These are phyloP conservation scores for Syncephalastrum racemosum DNA, from an alignment of 371 early-diverging fungal genomes.

Conservation along the genomic window DNA sequence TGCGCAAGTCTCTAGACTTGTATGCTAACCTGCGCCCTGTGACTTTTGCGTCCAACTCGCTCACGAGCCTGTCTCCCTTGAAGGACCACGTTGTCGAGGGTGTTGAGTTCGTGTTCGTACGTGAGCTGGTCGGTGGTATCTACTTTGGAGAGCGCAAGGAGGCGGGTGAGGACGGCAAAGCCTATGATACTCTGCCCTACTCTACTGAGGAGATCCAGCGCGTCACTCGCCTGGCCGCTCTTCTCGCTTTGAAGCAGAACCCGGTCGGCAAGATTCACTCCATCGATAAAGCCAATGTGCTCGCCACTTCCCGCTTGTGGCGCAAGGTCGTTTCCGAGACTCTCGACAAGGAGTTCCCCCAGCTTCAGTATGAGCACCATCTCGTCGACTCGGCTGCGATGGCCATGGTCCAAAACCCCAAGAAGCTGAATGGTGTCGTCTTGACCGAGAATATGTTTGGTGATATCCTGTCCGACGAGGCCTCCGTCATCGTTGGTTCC, in stretches of 20 bases:
- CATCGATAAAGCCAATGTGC: slow-evolving; percentile 97
- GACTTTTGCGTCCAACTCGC: slow-evolving; percentile 85
- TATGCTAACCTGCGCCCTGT: slow-evolving; percentile 96
- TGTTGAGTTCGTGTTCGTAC: slow-evolving; percentile 87
- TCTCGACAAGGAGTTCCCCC: slow-evolving; percentile 84
- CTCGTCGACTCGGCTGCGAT: slow-evolving; percentile 96
- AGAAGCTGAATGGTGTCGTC: slow-evolving; percentile 88
- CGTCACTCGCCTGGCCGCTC: slow-evolving; percentile 90
- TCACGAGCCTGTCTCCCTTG: slow-evolving; percentile 83
- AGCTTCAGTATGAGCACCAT: slow-evolving; percentile 79
- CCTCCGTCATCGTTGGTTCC: slow-evolving; percentile 92
- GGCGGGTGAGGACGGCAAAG: slow-evolving; percentile 78
- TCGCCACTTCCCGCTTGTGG: slow-evolving; percentile 97
- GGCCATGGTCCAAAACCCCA: slow-evolving; percentile 92
- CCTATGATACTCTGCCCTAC: slow-evolving; percentile 92
- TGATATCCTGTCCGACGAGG: slow-evolving; percentile 95
- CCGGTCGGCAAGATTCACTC: slow-evolving; percentile 89
- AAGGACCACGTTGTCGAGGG: slow-evolving; percentile 88
- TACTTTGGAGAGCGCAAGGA: slow-evolving; percentile 96
- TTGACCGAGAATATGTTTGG: slow-evolving; percentile 99
- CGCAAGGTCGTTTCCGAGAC: slow-evolving; percentile 88
- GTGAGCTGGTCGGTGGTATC: slow-evolving; percentile 96
- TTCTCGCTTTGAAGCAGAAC: slow-evolving; percentile 72
- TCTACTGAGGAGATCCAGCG: slow-evolving; percentile 87
- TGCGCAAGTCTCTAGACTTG: slow-evolving; percentile 88